phyloP scores from a whole-genome alignment of 2,329 filamentous ascomycete species.

The Fusarium sp. region DNA sequence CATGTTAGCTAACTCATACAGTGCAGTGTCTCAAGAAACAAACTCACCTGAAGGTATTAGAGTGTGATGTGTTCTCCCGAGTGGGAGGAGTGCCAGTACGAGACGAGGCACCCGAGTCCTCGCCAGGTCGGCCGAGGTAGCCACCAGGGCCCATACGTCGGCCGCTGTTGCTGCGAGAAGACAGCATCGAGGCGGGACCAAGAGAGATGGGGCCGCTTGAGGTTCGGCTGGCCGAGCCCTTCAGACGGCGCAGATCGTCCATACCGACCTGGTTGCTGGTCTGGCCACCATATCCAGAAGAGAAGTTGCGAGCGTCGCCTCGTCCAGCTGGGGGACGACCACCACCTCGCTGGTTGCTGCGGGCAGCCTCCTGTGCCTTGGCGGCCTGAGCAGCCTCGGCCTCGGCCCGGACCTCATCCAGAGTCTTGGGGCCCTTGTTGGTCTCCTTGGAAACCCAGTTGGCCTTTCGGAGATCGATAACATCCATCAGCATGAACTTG shows the following conservation, averaged over 20 bases:
- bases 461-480: slow-evolving; percentile 82
- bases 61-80: slow-evolving; percentile 70
- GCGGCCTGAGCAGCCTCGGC: slow-evolving; percentile 81
- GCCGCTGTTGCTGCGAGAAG: slow-evolving; percentile 90
- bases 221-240: slow-evolving; percentile 69
- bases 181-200: slow-evolving; percentile 88
- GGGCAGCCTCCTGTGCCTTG: slow-evolving; percentile 80
- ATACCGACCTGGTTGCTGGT: slow-evolving; percentile 89
- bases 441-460: slow-evolving; percentile 89
- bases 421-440: slow-evolving; percentile 96
- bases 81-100: slow-evolving; percentile 89
- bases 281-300: slow-evolving; percentile 76
- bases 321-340: slow-evolving; percentile 81
- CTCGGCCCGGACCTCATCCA: slow-evolving; percentile 89
- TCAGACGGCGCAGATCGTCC: slow-evolving; percentile 90
- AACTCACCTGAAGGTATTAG: slow-evolving; percentile 94
- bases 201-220: slow-evolving; percentile 75
- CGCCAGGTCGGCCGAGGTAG: slow-evolving; percentile 77
- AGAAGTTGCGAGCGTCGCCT: slow-evolving; percentile 89
- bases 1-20: slow-evolving; percentile 4
- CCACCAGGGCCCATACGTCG: slow-evolving; percentile 82
- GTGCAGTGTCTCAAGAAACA: background rate
- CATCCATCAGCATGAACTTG: slow-evolving; percentile 96
- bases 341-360: slow-evolving; percentile 73
- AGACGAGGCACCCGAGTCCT: slow-evolving; percentile 89